Conservation (phyloP, 2,329 filamentous ascomycete species). For the Talaromyces sp. region DNA sequence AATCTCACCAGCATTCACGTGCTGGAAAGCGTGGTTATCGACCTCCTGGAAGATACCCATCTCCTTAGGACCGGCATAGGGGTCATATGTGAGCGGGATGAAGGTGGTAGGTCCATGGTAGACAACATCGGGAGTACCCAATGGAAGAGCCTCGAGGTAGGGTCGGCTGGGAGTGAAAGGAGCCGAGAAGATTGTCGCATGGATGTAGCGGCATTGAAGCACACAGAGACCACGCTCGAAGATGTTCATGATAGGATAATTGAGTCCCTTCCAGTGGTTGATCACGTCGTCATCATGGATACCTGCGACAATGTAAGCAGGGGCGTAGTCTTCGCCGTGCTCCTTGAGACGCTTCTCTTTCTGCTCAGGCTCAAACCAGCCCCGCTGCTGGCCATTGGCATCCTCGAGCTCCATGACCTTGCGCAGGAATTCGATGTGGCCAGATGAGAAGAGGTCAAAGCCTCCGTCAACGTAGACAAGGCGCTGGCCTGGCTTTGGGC, state of each 20-base stretch:
- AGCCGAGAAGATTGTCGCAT: slow-evolving; percentile 85
- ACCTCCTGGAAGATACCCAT: slow-evolving; percentile 86
- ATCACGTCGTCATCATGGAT: slow-evolving; percentile 95
- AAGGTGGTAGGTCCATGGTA: slow-evolving; percentile 97
- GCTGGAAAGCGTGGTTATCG: slow-evolving; percentile 73
- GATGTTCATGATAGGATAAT: slow-evolving; percentile 99
- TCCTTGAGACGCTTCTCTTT: slow-evolving; percentile 64
- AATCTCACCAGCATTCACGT: slow-evolving; percentile 91
- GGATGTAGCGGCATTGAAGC: slow-evolving; percentile 90
- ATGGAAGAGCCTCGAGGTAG: slow-evolving; percentile 76
- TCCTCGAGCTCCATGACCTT: slow-evolving; percentile 75
- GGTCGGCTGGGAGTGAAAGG: slow-evolving; percentile 81
- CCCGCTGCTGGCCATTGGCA: slow-evolving; percentile 64
- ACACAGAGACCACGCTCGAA: slow-evolving; percentile 95
- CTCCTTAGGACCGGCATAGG: slow-evolving; percentile 76
- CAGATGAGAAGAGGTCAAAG: slow-evolving; percentile 94
- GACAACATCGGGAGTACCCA: slow-evolving; percentile 73
- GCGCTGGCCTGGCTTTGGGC: slow-evolving; percentile 74
- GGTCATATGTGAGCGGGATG: slow-evolving; percentile 75
- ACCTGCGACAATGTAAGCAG: slow-evolving; percentile 86
- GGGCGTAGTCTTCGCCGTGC: slow-evolving; percentile 72
- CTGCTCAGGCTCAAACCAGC: slow-evolving; percentile 73
- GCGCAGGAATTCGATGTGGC: slow-evolving; percentile 92
- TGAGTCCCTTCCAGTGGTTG: slow-evolving; percentile 94
- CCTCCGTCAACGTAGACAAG: slow-evolving; percentile 95